Evolutionary conservation across 495 filamentous ascomycete species (phyloP).

Genomic region (Sabuloglossum arenarium): DNA sequence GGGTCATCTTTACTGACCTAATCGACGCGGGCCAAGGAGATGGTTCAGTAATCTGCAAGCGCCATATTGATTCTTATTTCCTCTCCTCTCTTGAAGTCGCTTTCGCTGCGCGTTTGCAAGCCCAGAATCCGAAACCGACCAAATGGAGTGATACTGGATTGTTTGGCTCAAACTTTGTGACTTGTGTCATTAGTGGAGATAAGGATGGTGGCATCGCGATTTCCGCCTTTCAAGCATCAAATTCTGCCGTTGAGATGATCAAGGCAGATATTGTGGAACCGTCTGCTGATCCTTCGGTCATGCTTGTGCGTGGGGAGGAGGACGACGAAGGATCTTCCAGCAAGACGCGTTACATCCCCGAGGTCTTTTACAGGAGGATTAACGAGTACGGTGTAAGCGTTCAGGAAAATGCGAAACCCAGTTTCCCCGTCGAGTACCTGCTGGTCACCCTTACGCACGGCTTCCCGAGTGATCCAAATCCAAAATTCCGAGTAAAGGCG

Average conservation of each 20-base stretch:
- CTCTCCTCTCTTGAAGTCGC: constrained; percentile 81
- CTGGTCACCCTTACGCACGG: constrained; percentile 92
- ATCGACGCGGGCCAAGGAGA: constrained; percentile 61
- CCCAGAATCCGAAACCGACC: constrained; percentile 67
- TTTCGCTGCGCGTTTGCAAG: constrained; percentile 75
- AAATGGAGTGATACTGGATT: constrained; percentile 94
- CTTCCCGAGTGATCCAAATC: constrained; percentile 62
- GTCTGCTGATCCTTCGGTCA: constrained; percentile 74
- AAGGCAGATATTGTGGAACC: constrained; percentile 87
- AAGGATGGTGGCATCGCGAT: constrained; percentile 74
- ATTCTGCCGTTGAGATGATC: constrained; percentile 92
- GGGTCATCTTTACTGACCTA: constrained; percentile 90
- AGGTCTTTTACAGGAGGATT: constrained; percentile 88
- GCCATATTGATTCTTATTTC: constrained; percentile 88
- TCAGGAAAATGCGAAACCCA: constrained; percentile 89
- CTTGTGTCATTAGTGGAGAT: constrained; percentile 82
- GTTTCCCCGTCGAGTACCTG: constrained; percentile 91
- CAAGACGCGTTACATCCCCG: constrained; percentile 76
- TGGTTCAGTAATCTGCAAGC: constrained; percentile 78
- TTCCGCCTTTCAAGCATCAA: constrained; percentile 83
- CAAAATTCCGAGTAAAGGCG: constrained; percentile 41
- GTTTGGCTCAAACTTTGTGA: constrained; percentile 95
- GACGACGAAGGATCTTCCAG: constrained; percentile 52
- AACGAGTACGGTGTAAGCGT: constrained; percentile 95
- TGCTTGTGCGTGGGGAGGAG: constrained; percentile 88